Percentiles rank a stretch among this genome's conserved stretches.
Conservation (phyloP, 2,329 filamentous ascomycete species). For the Pestalotiopsis sp. region DNA sequence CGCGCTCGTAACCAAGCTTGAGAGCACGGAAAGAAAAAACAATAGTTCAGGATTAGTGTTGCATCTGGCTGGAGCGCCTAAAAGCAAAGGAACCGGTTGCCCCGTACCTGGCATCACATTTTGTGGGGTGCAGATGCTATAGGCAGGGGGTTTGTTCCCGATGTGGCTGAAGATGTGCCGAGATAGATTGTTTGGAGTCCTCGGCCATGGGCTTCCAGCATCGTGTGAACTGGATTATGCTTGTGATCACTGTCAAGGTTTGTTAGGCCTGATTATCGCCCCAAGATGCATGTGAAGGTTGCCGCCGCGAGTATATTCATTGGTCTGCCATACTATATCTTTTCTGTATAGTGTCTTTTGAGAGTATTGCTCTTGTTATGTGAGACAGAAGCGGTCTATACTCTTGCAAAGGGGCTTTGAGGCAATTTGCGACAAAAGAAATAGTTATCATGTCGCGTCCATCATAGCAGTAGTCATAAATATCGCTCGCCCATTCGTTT, state of each 20-base stretch:
- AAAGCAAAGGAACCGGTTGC: constrained; percentile 9
- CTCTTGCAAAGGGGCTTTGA: constrained; percentile 6
- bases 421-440: constrained; percentile 10
- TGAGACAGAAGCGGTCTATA: constrained; percentile 1
- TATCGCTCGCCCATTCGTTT: constrained; percentile 9
- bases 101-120: background rate
- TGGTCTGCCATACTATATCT: too few species aligned
- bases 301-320: too few species aligned
- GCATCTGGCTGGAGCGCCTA: constrained; percentile 4
- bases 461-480: constrained; percentile 8
- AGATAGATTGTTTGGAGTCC: background rate
- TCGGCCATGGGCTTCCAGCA: too few species aligned
- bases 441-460: constrained; percentile 19
- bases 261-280: too few species aligned
- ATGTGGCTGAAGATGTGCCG: background rate
- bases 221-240: too few species aligned
- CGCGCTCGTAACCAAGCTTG: background rate
- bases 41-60: background rate
- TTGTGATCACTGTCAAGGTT: too few species aligned
- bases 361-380: background rate
- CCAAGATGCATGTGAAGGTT: too few species aligned
- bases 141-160: background rate
- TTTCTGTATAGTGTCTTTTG: too few species aligned
- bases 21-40: background rate
- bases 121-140: constrained; percentile 8